A percentile compares a stretch with the other conserved stretches of the same genome.
Evolutionary conservation across 2,329 filamentous ascomycete genomes (phyloP).

Genomic region (Geoglossum cookeanum): DNA sequence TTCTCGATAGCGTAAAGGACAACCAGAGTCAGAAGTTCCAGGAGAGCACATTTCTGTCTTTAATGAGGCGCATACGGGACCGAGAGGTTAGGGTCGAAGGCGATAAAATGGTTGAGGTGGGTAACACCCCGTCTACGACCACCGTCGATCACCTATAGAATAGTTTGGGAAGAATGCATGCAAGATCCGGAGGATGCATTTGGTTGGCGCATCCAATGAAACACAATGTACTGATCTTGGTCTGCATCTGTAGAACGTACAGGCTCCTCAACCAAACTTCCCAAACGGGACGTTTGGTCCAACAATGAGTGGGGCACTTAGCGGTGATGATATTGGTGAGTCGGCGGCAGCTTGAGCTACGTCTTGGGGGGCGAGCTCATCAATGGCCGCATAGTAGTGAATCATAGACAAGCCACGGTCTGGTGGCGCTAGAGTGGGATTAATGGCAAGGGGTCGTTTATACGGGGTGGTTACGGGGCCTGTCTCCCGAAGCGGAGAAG

Average conservation of each 20-base stretch:
- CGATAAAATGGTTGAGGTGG: slow-evolving; percentile 41
- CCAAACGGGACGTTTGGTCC: not conserved
- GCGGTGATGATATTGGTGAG: not conserved
- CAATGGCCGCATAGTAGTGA: not conserved
- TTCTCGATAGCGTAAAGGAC: slow-evolving; percentile 48
- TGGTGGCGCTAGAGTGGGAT: not conserved
- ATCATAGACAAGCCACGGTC: not conserved
- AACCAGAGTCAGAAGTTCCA: slow-evolving; percentile 58
- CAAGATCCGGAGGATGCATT: not conserved
- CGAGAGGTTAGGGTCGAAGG: slow-evolving; percentile 54
- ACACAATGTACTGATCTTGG: not conserved
- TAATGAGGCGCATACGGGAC: slow-evolving; percentile 61
- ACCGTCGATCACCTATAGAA: not conserved
- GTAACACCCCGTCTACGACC: slow-evolving; percentile 2
- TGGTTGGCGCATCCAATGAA: not conserved
- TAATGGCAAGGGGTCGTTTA: not conserved
- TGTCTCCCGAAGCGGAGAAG: not conserved
- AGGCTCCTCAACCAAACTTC: not conserved
- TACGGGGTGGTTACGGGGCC: not conserved
- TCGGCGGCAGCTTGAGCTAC: not conserved
- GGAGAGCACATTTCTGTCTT: slow-evolving; percentile 53
- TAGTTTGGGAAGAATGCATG: not conserved
- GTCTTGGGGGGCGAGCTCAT: not conserved
- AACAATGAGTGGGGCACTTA: slow-evolving; percentile 2
- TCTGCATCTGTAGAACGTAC: not conserved